Evolutionary conservation across 2,329 filamentous ascomycete species (phyloP).

Genomic region (Reticulascus tulasneorum): DNA sequence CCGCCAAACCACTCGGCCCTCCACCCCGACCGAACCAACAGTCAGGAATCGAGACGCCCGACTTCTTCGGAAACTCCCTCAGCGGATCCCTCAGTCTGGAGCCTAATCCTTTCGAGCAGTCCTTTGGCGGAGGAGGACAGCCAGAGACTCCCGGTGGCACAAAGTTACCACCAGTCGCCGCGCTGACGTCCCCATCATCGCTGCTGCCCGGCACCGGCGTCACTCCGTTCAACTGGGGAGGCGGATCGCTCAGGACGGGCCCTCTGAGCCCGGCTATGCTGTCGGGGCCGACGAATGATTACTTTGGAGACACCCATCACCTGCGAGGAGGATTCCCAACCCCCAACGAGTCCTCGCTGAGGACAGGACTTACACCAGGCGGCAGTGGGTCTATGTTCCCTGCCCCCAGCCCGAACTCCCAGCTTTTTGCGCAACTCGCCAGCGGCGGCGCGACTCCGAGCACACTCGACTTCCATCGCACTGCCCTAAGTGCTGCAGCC

Average conservation of each 20-base stretch:
- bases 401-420: conserved; percentile 80
- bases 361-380: conserved; percentile 88
- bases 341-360: conserved; percentile 90
- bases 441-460: conserved; percentile 82
- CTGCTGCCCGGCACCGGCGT: conserved; percentile 70
- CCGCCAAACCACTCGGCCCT: conserved; percentile 63
- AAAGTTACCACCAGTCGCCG: conserved; percentile 83
- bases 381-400: conserved; percentile 98
- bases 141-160: conserved; percentile 79
- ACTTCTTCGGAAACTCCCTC: conserved; percentile 63
- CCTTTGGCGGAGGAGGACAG: conserved; percentile 63
- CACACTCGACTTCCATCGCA: conserved; percentile 91
- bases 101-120: conserved; percentile 96
- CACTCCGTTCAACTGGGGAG: conserved; percentile 73
- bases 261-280: conserved; percentile 97
- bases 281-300: conserved; percentile 78
- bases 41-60: conserved; percentile 53
- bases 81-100: conserved; percentile 65
- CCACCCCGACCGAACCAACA: conserved; percentile 61
- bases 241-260: conserved; percentile 82
- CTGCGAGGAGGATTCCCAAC: conserved; percentile 85
- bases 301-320: conserved; percentile 77
- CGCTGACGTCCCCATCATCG: conserved; percentile 85
- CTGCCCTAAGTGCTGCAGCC: conserved; percentile 75
- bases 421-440: conserved; percentile 74